phyloP scores from a whole-genome alignment of 495 filamentous ascomycete species.

The Glutinoglossum americanum region DNA sequence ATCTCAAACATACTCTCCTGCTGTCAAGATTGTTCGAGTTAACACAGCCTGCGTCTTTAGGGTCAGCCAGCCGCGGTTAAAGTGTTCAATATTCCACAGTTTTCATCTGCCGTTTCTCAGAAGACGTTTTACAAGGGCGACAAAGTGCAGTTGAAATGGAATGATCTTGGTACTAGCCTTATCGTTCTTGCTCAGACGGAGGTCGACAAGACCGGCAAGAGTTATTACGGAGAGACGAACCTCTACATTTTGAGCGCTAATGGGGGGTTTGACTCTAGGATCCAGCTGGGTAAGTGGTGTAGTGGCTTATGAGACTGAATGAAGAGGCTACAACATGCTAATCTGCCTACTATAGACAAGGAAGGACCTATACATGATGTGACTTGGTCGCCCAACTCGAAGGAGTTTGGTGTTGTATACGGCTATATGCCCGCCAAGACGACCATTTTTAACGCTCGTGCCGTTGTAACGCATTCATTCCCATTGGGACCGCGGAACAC shows the following conservation, averaged over 20 bases:
- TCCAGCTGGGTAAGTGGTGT: conserved; percentile 46
- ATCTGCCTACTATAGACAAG: conserved; percentile 39
- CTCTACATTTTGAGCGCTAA: conserved; percentile 86
- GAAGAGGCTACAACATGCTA: too few relatives aligned
- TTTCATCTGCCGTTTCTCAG: conserved; percentile 60
- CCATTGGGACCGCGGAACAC: conserved; percentile 79
- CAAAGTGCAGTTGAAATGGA: conserved; percentile 97
- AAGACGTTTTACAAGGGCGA: conserved; percentile 99
- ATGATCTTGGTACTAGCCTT: conserved; percentile 65
- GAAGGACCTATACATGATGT: conserved; percentile 97
- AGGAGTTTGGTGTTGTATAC: conserved; percentile 92
- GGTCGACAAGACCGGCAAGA: conserved; percentile 93
- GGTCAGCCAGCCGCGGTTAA: conserved; percentile 71
- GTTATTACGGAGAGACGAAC: conserved; percentile 96
- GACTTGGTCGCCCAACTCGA: conserved; percentile 89
- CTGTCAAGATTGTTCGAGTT: neutral
- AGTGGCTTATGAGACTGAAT: too few relatives aligned
- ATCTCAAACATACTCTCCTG: neutral
- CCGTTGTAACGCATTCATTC: conserved; percentile 59
- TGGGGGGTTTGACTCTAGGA: conserved; percentile 76
- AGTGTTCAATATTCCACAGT: conserved; percentile 79
- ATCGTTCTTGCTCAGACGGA: conserved; percentile 96
- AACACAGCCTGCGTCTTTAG: neutral
- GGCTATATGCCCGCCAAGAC: conserved; percentile 97
- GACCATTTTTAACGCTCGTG: conserved; percentile 81